Conservation (phyloP, 2,329 filamentous ascomycete species). For the Eutypella sp. region DNA sequence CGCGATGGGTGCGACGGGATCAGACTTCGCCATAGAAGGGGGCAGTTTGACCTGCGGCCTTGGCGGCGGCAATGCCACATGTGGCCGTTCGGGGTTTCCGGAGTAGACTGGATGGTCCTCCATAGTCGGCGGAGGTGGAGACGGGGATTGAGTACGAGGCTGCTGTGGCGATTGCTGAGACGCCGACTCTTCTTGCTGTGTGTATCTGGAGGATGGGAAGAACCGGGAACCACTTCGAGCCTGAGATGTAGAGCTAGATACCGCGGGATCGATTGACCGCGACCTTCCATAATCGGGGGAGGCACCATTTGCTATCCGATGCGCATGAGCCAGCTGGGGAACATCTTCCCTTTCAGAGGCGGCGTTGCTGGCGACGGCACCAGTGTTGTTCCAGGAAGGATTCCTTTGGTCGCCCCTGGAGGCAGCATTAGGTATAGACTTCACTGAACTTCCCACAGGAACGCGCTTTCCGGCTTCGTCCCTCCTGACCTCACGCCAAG, state of each 20-base stretch:
- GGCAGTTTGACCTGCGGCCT: constrained; percentile 79
- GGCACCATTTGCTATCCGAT: constrained; percentile 16
- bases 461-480: constrained; percentile 27
- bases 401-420: neutral
- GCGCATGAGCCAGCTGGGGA: constrained; percentile 19
- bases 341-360: neutral
- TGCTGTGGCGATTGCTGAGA: constrained; percentile 20
- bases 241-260: constrained; percentile 27
- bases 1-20: constrained; percentile 31
- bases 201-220: constrained; percentile 51
- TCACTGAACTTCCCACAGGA: constrained; percentile 16
- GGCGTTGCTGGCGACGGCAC: neutral
- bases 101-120: constrained; percentile 68
- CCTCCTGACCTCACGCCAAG: constrained; percentile 40
- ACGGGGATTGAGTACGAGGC: constrained; percentile 52
- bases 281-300: constrained; percentile 14
- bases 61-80: constrained; percentile 64
- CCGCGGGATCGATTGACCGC: constrained; percentile 8
- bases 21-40: constrained; percentile 50
- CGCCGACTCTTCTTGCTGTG: constrained; percentile 33
- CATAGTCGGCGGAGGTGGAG: constrained; percentile 67
- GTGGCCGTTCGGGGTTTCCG: constrained; percentile 59
- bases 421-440: neutral
- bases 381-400: neutral
- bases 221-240: constrained; percentile 54